Base-by-base conservation (phyloP, 2,329 filamentous ascomycete species). In the Hypoxylon sp. region DNA sequence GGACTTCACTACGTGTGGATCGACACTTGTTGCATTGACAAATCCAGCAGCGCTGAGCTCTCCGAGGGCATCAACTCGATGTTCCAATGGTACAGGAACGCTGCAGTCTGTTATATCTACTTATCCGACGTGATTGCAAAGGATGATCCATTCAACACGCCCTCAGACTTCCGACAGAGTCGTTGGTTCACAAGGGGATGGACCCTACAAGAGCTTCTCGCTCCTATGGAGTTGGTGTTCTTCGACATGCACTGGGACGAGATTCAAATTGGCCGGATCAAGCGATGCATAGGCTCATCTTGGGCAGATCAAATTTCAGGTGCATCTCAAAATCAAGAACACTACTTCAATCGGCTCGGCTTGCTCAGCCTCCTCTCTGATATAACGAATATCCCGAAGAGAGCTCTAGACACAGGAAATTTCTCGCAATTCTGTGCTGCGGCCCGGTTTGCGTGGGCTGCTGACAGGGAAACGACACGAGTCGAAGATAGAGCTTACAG, bases 21-120 rank as follows among this genome's bases (percentile, higher is more conserved):
- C 14, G 65, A 73, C 30, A 71, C 70, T 48, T 72, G 68, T 35
- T 72, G 68, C 46, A 72, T 73, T 46, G 67, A 70, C 55, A 69
- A 72, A 37, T 64, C 59, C 4, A 73, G 67, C 42, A 71, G 67
- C 22, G 64, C 63, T 8, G 70, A 71, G 27, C 64, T 72, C 37
- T 71, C 66, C 8, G 70, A 68, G 49, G 58, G 62, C 20, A 71
- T 71, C 35, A 72, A 71, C 17, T 69, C 63, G 0, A 73, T 73
- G 68, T 69, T 71, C 20, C 31, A 61, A 17, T 72, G 70, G 70
- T 71, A 72, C 35, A 48, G 27, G 37, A 37, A 60, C 4, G 55
- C 68, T 1, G 4, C 11, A 4, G 40, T 66, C 22, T 72, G 71
- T 20, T 73, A 68, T 57, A 7, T 66, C 20, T 71, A 61, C 33